Evolutionary conservation across 129 eudicot genomes (phyloP).

Genomic region (Mikania micrantha): DNA sequence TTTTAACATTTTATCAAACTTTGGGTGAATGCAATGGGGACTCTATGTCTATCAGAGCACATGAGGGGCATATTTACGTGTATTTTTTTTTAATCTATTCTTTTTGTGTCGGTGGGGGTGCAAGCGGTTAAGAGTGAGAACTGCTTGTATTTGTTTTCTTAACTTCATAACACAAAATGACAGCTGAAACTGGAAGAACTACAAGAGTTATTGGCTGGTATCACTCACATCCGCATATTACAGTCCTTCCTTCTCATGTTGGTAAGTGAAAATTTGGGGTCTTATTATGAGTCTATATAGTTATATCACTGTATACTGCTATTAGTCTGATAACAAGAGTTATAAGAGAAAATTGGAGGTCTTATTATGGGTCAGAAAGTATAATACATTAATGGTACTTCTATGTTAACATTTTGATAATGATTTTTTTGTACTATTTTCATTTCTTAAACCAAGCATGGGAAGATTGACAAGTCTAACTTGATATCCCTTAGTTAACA

Average conservation of each 20-base stretch:
- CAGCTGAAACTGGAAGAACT: slow-evolving; percentile 70
- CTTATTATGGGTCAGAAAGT: not conserved
- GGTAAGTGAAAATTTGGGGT: slow-evolving; percentile 47
- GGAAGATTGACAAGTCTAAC: slow-evolving; percentile 5
- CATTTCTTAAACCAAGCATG: slow-evolving; percentile 5
- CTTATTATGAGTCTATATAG: not conserved
- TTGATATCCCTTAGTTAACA: slow-evolving; percentile 4
- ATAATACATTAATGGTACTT: not conserved
- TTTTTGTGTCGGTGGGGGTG: not conserved
- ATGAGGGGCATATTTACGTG: not conserved
- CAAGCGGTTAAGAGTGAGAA: not conserved
- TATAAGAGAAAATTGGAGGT: slow-evolving; percentile 3
- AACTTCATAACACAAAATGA: slow-evolving; percentile 88
- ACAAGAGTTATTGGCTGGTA: slow-evolving; percentile 99
- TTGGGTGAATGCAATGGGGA: not conserved
- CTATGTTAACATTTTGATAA: not conserved
- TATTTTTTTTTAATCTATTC: too few relatives aligned
- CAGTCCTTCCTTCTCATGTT: slow-evolving; percentile 99
- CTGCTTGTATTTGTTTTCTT: slow-evolving; percentile 31
- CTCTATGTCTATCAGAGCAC: not conserved
- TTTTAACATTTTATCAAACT: not conserved
- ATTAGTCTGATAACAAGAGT: not conserved
- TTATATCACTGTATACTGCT: not conserved
- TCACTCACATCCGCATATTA: slow-evolving; percentile 98
- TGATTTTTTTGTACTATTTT: not conserved